phyloP scores from a whole-genome alignment of 306 rosid genomes.

The Lathyrus aphaca region DNA sequence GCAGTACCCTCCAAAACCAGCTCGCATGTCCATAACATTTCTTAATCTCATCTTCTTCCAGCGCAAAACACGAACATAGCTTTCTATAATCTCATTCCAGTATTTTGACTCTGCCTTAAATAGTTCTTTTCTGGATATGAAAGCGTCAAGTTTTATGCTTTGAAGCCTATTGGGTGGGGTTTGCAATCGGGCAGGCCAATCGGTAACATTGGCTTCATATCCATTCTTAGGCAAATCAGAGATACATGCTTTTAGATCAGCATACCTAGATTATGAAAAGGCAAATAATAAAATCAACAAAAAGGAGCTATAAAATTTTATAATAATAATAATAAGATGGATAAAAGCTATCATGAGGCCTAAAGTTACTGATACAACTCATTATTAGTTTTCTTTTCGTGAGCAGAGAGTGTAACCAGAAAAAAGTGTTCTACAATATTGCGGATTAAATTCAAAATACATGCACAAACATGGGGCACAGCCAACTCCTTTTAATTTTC shows the following conservation, averaged over 20 bases:
- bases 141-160: constrained; percentile 76
- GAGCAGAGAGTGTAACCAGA: constrained; percentile 11
- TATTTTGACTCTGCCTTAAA: constrained; percentile 84
- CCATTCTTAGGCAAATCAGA: constrained; percentile 76
- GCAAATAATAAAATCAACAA: constrained; percentile 37
- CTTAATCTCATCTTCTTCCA: constrained; percentile 79
- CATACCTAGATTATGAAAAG: constrained; percentile 63
- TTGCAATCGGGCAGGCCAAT: constrained; percentile 85
- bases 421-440: constrained; percentile 5
- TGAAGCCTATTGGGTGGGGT: constrained; percentile 89
- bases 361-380: constrained; percentile 25
- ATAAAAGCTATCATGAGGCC: constrained; percentile 18
- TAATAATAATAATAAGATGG: constrained; percentile 27
- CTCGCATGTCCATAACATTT: constrained; percentile 98
- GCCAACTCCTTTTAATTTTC: constrained; percentile 18
- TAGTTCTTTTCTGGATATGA: constrained; percentile 83
- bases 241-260: constrained; percentile 81
- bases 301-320: constrained; percentile 31
- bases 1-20: constrained; percentile 96
- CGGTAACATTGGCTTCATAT: constrained; percentile 61
- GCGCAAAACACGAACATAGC: constrained; percentile 60
- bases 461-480: constrained; percentile 19
- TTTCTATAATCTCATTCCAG: constrained; percentile 69
- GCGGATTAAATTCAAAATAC: not conserved
- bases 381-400: constrained; percentile 18